Base-by-base conservation (phyloP, 495 filamentous ascomycete species). In the Glonium stellatum region DNA sequence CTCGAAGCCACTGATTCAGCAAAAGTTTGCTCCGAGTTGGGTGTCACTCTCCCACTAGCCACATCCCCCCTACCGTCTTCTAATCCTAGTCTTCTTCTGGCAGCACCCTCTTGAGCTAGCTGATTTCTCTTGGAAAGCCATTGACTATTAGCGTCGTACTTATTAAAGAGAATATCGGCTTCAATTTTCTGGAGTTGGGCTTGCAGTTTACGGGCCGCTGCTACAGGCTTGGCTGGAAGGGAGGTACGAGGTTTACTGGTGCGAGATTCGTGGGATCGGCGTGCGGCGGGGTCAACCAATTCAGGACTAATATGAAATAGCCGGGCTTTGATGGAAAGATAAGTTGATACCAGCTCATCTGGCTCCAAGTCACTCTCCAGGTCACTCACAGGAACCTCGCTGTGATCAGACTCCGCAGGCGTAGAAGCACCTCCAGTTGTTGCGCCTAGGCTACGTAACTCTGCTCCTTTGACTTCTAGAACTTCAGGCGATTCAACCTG, bases 111-210 rank as follows among this genome's bases (percentile, higher is more conserved):
- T 63, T 81, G 80, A 59, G 86, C 82, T 13, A 96, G 72, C n/a
- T 80, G 78, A 41, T 86, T 82, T 13, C 81, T 79, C 64, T 82
- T 82, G 1, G 76, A 71, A 55, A 76, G 78, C 93, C 93, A 98
- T 60, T 82, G 71, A 31, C 80, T 78, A 47, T 95, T 84, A 1
- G 91, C 92, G 58, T 87, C 78, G 50, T 80, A 77, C 54, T 82
- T 79, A 67, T 98, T 92, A 67, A 97, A 95, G 9, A 98, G 74
- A 1, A 93, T 79, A 67, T 98, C 93, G 11, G 84, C 84, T 64
- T 90, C 87, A 35, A 97, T 87, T 44, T 80, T 81, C 10, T 83
- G 80, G 19, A 96, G 76, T 68, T 90, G 92, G 12, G 82, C 77
- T 36, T 84, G 78, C 1, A 95, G 58, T 55, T 83, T 87, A 13